Evolutionary conservation across 306 rosid genomes (phyloP), one percentile per base, ranked within the genome.

Genomic region (Acmispon strigosus): DNA sequence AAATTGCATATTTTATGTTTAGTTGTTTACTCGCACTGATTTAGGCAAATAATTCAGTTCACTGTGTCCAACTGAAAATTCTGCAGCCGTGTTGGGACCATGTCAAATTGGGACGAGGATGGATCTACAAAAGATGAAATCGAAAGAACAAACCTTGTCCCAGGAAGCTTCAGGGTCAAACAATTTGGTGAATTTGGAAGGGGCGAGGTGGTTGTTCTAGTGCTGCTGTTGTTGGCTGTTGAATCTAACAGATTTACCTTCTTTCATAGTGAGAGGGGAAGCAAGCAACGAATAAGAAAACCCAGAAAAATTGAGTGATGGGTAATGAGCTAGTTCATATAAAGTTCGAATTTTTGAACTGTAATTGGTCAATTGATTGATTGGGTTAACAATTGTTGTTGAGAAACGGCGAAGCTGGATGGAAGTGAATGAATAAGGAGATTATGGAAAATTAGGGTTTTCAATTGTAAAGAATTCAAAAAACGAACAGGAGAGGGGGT

Each of bases 131-230:
- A 58, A 42, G 41, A 53, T 2, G 53, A 50, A 19, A 10, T 59
- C 6, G 3, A 14, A 10, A 0, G 18, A 54, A 43, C 44, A 24
- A 73, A 95, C 99, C 99, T 95, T 95, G 77, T 95, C 99, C 99
- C 99, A 91, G 0, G 99, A 91, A 76, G 97, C 96, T 77, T 95
- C 99, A 9, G 99, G 97, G 85, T 91, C 97, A 70, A 95, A 81
- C 79, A 95, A 78, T 84, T 89, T 91, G 54, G 97, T 89, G 76
- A 91, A 84, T 83, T 83, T 95, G 83, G 90, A 91, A 62, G 96
- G 92, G 42, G 99, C 85, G 60, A 84, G 85, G 82, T 95, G 99
- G 18, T 96, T 97, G 48, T 89, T 91, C 83, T 82, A 96, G 82
- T 91, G 8, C 8, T 5, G 97, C 63, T 76, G 90, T 41, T 32